Evolutionary conservation across 495 filamentous ascomycete species (phyloP), one percentile per base, ranked within the genome.

Genomic region (Talaromyces borbonicus): DNA sequence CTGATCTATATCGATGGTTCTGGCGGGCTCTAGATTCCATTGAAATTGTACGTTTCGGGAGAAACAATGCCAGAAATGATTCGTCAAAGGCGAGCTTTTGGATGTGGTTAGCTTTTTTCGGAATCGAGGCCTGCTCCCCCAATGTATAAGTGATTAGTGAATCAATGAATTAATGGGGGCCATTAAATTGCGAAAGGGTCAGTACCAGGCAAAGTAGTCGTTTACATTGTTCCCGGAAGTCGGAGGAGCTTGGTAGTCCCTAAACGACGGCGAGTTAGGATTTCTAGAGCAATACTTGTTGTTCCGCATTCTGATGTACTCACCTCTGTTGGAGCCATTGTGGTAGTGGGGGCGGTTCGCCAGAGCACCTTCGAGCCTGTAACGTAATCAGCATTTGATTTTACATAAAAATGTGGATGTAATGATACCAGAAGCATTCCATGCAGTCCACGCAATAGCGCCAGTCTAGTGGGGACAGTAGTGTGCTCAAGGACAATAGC

Each of bases 141-240:
- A n/a, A n/a, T n/a, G n/a, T n/a, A n/a, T n/a, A n/a, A n/a, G n/a
- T n/a, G n/a, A 42, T 25, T 5, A 12, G 11, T 25, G 8, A 12
- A 26, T 42, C 4, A 5, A 27, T 42, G 18, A 24, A 24, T 41
- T 41, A 41, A n/a, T 42, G 18, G 18, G 18, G 1, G 12, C 11
- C 3, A 3, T 2, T 11, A 11, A 5, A 42, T 27, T 7, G 20
- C 9, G 8, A 25, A 23, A 26, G 38, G 12, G 8, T n/a, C 20
- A 11, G 12, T 42, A 42, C 39, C 39, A 42, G 14, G 39, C 39
- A 15, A 42, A 42, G 39, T 42, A 42, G 25, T 42, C 39, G 25
- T 25, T 25, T 26, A 42, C 25, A 14, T 25, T 14, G 25, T 42
- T 42, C 16, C 27, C 4, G 39, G 39, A 27, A 19, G 22, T 42